phyloP scores from a whole-genome alignment of 768 basidiomycete species.

The Tylopilus plumbeoviolaceoides region DNA sequence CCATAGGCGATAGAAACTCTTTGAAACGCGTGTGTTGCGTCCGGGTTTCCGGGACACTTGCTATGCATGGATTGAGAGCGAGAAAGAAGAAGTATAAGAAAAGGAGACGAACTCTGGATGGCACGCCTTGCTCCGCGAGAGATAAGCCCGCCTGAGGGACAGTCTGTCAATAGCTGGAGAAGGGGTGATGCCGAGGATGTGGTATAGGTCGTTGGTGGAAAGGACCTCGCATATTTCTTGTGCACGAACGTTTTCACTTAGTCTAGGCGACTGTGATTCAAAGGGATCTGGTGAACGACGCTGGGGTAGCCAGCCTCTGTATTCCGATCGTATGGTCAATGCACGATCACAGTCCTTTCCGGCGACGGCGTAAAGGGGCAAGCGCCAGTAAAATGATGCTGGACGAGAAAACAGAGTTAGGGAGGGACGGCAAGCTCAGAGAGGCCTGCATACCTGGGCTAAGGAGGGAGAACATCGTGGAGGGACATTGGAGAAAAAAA shows the following conservation, averaged over 20 bases:
- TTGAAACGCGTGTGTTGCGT: slow-evolving; percentile 82
- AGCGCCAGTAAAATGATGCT: slow-evolving; percentile 63
- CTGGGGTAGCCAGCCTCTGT: slow-evolving; percentile 27
- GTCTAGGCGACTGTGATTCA: slow-evolving; percentile 3
- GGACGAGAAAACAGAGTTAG: slow-evolving; percentile 1
- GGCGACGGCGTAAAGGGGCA: slow-evolving; percentile 57
- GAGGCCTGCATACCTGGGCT: slow-evolving; percentile 22
- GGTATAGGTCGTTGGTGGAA: slow-evolving; percentile 62
- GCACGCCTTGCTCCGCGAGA: slow-evolving; percentile 68
- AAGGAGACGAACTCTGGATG: slow-evolving; percentile 76
- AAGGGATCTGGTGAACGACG: slow-evolving; percentile 9
- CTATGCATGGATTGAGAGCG: slow-evolving; percentile 36
- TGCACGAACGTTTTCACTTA: slow-evolving; percentile 8
- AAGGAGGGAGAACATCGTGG: slow-evolving; percentile 31
- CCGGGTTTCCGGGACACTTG: slow-evolving; percentile 71
- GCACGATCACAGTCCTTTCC: slow-evolving; percentile 41
- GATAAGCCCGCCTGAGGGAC: slow-evolving; percentile 69
- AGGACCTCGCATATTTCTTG: slow-evolving; percentile 45
- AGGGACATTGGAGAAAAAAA: slow-evolving; percentile 10
- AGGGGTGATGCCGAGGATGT: slow-evolving; percentile 62
- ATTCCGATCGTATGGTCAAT: slow-evolving; percentile 21
- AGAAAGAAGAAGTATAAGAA: background rate
- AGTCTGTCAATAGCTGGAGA: slow-evolving; percentile 51
- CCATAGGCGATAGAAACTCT: slow-evolving; percentile 82
- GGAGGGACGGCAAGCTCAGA: background rate